phyloP scores from a whole-genome alignment of 257 asterid genomes.

The Solanum sparsipilum region DNA sequence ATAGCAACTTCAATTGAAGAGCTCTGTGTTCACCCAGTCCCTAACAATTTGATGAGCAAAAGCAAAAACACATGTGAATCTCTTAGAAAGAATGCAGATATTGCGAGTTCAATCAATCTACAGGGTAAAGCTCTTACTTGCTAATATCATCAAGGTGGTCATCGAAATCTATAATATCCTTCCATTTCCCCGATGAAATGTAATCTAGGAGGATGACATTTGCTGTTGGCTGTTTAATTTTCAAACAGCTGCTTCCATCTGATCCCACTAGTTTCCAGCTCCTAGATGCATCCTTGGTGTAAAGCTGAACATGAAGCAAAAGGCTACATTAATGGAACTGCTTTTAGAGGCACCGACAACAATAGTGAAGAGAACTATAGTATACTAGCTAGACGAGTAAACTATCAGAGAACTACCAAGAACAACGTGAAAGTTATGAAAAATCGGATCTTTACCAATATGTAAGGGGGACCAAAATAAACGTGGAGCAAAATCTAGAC shows the following conservation, averaged over 20 bases:
- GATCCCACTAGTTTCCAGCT: conserved; percentile 71
- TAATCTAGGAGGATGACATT: conserved; percentile 65
- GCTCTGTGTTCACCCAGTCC: conserved; percentile 67
- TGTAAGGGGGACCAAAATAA: background rate
- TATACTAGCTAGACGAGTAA: background rate
- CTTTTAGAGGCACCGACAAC: background rate
- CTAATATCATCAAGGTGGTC: conserved; percentile 90
- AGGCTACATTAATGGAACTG: background rate
- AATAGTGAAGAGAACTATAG: background rate
- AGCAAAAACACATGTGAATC: background rate
- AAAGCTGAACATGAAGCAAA: conserved; percentile 32
- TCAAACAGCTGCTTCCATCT: conserved; percentile 41
- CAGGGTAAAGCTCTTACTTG: conserved; percentile 43
- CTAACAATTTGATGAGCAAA: conserved; percentile 16
- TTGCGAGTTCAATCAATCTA: background rate
- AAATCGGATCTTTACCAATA: background rate
- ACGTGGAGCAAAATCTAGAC: background rate
- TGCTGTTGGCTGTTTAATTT: conserved; percentile 69
- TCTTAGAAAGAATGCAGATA: background rate
- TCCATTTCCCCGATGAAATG: conserved; percentile 86
- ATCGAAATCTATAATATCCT: conserved; percentile 65
- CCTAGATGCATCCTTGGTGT: conserved; percentile 71
- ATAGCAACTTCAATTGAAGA: conserved; percentile 31
- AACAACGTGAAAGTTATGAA: background rate
- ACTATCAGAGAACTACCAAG: background rate